These are phyloP conservation scores for Meyerozyma carpophila DNA, from an alignment of 1,139 yeast genomes.

Conservation along the genomic window DNA sequence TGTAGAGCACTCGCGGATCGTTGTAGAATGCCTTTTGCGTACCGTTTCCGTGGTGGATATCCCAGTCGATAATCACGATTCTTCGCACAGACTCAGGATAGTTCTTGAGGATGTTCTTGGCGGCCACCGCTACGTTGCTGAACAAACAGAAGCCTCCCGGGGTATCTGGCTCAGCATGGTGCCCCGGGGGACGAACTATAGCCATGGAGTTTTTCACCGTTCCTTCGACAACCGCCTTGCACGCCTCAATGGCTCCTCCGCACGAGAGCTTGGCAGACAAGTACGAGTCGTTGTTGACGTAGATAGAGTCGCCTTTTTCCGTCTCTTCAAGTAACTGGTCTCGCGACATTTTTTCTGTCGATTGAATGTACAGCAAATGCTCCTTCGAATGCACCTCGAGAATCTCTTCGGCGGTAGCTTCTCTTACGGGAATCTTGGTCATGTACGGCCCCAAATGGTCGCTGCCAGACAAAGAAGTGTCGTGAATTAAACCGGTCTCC, in stretches of 20 bases:
- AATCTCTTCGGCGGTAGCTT: slow-evolving; percentile 83
- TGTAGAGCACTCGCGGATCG: slow-evolving; percentile 86
- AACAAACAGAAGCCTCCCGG: slow-evolving; percentile 97
- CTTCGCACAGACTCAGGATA: slow-evolving; percentile 87
- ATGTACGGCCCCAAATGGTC: slow-evolving; percentile 84
- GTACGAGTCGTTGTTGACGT: slow-evolving; percentile 86
- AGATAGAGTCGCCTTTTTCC: slow-evolving; percentile 90
- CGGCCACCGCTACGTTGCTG: slow-evolving; percentile 96
- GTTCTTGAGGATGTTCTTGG: slow-evolving; percentile 71
- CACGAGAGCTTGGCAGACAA: slow-evolving; percentile 88
- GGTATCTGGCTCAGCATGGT: slow-evolving; percentile 95
- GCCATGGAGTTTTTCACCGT: slow-evolving; percentile 88
- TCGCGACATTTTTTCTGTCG: slow-evolving; percentile 74
- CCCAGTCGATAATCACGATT: slow-evolving; percentile 92
- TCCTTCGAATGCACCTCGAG: slow-evolving; percentile 78
- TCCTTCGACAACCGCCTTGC: slow-evolving; percentile 93
- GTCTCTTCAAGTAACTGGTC: slow-evolving; percentile 79
- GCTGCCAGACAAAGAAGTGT: slow-evolving; percentile 73
- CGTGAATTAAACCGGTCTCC: slow-evolving; percentile 85
- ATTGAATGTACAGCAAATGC: slow-evolving; percentile 70
- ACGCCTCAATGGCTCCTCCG: slow-evolving; percentile 96
- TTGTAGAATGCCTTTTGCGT: slow-evolving; percentile 88
- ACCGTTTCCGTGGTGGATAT: slow-evolving; percentile 97
- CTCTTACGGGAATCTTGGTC: slow-evolving; percentile 86
- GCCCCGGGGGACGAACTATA: slow-evolving; percentile 98